phyloP scores from a whole-genome alignment of 441 rosid genomes.

The Erodium moschatum region DNA sequence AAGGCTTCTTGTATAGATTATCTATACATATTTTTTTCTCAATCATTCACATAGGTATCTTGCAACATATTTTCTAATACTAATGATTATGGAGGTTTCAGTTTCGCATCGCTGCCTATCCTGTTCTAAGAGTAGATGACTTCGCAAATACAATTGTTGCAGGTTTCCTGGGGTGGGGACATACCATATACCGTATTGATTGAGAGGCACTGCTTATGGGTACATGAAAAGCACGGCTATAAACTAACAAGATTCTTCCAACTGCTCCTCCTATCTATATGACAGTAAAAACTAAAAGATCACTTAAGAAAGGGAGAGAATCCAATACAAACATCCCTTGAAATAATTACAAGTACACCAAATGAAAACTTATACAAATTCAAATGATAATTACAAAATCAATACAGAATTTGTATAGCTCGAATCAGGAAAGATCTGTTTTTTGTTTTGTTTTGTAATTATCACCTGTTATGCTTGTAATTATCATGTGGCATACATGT shows the following conservation, averaged over 20 bases:
- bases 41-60: neutral
- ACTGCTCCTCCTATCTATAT: neutral
- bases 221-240: neutral
- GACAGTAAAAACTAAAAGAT: neutral
- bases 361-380: no score
- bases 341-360: no score
- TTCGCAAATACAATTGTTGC: neutral
- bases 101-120: neutral
- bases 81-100: neutral
- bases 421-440: no score
- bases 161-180: neutral
- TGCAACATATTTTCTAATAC: neutral
- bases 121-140: neutral
- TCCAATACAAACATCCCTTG: no score
- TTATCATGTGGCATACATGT: no score
- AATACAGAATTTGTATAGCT: no score
- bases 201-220: neutral
- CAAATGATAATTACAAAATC: no score
- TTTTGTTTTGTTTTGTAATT: no score
- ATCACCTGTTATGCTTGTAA: no score
- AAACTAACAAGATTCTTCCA: no score
- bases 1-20: neutral
- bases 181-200: neutral
- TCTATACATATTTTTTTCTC: neutral
- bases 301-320: no score